phyloP scores from a whole-genome alignment of 2,329 filamentous ascomycete genomes.

The Colletotrichum agaves region DNA sequence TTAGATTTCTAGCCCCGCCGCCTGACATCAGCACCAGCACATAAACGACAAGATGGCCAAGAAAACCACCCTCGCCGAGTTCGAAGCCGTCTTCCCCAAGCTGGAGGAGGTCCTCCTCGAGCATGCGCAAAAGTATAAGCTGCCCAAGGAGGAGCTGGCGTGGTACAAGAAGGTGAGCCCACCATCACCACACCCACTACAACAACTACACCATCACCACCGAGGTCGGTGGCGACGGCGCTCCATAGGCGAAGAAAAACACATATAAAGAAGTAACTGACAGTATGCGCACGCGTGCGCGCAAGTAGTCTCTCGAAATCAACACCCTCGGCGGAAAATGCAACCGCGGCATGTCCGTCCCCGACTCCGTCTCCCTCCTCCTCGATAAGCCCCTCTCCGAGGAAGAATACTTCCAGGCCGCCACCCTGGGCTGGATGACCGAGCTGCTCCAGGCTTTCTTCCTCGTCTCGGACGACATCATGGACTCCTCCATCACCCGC shows the following conservation, averaged over 20 bases:
- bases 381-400: conserved; percentile 76
- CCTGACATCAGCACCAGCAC: conserved; percentile 18
- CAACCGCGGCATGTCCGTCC: conserved; percentile 98
- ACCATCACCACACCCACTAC: conserved; percentile 11
- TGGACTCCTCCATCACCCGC: conserved; percentile 95
- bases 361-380: conserved; percentile 87
- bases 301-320: conserved; percentile 77
- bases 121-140: conserved; percentile 82
- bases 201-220: background rate
- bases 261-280: background rate
- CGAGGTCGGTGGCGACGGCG: background rate
- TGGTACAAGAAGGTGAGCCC: conserved; percentile 84
- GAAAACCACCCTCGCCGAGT: conserved; percentile 83
- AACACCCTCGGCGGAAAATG: conserved; percentile 97
- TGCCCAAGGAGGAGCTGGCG: conserved; percentile 81
- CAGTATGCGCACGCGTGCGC: background rate
- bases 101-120: conserved; percentile 84
- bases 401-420: conserved; percentile 88
- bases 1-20: conserved; percentile 1
- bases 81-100: conserved; percentile 89
- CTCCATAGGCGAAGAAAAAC: background rate
- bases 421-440: conserved; percentile 95
- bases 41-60: conserved; percentile 64
- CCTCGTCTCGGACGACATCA: conserved; percentile 98
- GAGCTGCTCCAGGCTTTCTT: conserved; percentile 99